A percentile compares a stretch with the other conserved stretches of the same genome.
phyloP scores from a whole-genome alignment of 2,329 filamentous ascomycete genomes.

The Colletotrichum coccodes region DNA sequence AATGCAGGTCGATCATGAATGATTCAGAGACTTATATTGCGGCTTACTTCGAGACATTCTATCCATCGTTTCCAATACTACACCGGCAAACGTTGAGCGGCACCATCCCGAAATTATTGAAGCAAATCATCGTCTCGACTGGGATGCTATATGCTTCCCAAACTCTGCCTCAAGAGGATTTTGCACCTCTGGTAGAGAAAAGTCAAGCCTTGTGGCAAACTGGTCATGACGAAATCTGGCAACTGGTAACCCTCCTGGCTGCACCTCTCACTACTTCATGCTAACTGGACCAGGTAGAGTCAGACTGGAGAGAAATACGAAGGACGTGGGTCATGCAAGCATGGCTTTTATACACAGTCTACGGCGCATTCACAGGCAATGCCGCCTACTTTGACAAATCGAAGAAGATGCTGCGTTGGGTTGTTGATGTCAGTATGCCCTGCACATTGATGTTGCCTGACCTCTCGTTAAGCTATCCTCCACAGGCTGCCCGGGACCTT shows the following conservation, averaged over 20 bases:
- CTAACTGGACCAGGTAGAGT: slow-evolving; percentile 34
- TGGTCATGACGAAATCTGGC: slow-evolving; percentile 27
- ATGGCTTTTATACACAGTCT: slow-evolving; percentile 42
- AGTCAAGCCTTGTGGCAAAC: slow-evolving; percentile 36
- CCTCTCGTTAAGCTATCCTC: background rate
- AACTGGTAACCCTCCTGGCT: slow-evolving; percentile 6
- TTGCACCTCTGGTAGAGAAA: slow-evolving; percentile 1
- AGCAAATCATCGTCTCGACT: slow-evolving; percentile 34
- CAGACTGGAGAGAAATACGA: slow-evolving; percentile 37
- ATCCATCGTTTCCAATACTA: slow-evolving; percentile 37
- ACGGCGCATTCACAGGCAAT: slow-evolving; percentile 42
- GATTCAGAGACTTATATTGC: slow-evolving; percentile 21
- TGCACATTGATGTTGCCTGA: background rate
- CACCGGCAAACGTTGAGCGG: slow-evolving; percentile 33
- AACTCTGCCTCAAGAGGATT: slow-evolving; percentile 21
- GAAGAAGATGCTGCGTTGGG: slow-evolving; percentile 39
- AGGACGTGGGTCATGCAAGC: slow-evolving; percentile 41
- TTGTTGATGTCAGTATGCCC: slow-evolving; percentile 39
- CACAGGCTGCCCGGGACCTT: slow-evolving; percentile 39
- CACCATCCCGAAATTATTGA: slow-evolving; percentile 16
- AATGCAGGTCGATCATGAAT: background rate
- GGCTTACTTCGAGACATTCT: slow-evolving; percentile 37
- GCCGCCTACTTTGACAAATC: slow-evolving; percentile 37
- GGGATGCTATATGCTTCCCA: slow-evolving; percentile 35
- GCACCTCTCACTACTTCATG: background rate